A percentile compares a stretch with the other conserved stretches of the same genome.
These are phyloP conservation scores for Dactylonectria estremocensis DNA, from an alignment of 2,329 filamentous ascomycete species.

Conservation along the genomic window DNA sequence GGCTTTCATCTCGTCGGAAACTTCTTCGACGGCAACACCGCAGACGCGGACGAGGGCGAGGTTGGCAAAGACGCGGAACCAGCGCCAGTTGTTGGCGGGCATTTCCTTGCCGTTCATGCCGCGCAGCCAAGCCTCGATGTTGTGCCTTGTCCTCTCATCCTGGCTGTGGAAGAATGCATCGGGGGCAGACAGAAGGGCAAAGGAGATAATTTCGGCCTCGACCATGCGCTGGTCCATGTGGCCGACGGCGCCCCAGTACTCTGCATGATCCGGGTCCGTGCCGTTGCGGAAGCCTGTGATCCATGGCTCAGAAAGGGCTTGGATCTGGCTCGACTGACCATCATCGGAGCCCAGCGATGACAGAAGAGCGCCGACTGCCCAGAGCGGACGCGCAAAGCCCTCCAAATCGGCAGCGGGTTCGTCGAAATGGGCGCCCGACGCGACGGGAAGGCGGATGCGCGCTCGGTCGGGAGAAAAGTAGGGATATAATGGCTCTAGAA, in stretches of 20 bases:
- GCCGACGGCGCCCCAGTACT: slow-evolving; percentile 65
- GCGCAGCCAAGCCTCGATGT: slow-evolving; percentile 59
- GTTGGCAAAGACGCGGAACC: slow-evolving; percentile 67
- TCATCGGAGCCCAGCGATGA: slow-evolving; percentile 47
- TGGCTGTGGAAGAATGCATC: slow-evolving; percentile 27
- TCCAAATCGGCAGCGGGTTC: slow-evolving; percentile 62
- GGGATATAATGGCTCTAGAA: slow-evolving; percentile 8
- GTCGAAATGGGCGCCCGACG: slow-evolving; percentile 60
- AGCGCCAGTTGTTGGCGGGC: slow-evolving; percentile 66
- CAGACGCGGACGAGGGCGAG: slow-evolving; percentile 61
- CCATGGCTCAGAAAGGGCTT: slow-evolving; percentile 48
- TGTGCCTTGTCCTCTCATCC: slow-evolving; percentile 52
- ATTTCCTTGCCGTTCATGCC: slow-evolving; percentile 62
- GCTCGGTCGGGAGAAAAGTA: slow-evolving; percentile 38
- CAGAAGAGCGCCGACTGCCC: slow-evolving; percentile 56
- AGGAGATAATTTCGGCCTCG: slow-evolving; percentile 66
- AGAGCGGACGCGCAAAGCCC: slow-evolving; percentile 60
- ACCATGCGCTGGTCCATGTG: slow-evolving; percentile 68
- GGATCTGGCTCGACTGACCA: slow-evolving; percentile 12
- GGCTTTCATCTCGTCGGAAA: slow-evolving; percentile 55
- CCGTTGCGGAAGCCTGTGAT: slow-evolving; percentile 51
- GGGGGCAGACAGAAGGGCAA: slow-evolving; percentile 62
- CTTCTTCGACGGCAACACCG: slow-evolving; percentile 52
- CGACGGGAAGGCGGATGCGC: slow-evolving; percentile 55
- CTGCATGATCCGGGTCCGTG: slow-evolving; percentile 51